Evolutionary conservation across 345 rosid genomes (phyloP), one percentile per base, ranked within the genome.

Genomic region (Brassica carinata): DNA sequence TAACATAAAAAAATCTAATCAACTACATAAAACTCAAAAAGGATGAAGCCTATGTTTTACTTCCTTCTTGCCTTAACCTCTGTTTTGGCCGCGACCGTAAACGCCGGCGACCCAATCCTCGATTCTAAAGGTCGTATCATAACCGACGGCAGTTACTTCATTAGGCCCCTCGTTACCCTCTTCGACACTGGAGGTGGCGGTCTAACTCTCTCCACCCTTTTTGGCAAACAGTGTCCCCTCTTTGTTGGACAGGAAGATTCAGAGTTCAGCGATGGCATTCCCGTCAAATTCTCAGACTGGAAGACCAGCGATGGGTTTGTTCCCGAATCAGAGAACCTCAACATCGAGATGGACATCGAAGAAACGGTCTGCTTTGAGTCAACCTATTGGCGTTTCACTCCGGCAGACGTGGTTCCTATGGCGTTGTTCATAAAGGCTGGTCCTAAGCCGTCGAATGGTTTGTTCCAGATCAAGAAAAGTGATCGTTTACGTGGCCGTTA

Each of bases 381-480:
- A 34, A 34, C 7, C 48, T 40, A 40, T 9, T 45, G 53, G 53
- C 4, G 53, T 11, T 2, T 5, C 38, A 34, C 38, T 34, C 38
- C 38, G 8, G 38, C 38, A 7, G 38, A 34, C 8, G 38, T 5
- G 38, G 38, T 34, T 1, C 38, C 8, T 34, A 0, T 5, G 7
- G 38, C 8, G 38, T 34, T 34, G 8, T 34, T 34, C 38, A 5
- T 34, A 34, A 34, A 34, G 38, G 38, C 38, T 34, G 38, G 8
- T 5, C 38, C 38, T 34, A 34, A 5, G 38, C 38, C 8, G 38
- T 59, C 1, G 66, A 72, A 83, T 87, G 13, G 85, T 69, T 91
- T 88, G 88, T 87, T 87, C 76, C 84, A 85, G 85, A 90, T 91
- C 13, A 79, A 81, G 79, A 86, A 81, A 84, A 7, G 72, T 26